Conservation (phyloP, 2,329 filamentous ascomycete species). For the Scytalidium sp. region DNA sequence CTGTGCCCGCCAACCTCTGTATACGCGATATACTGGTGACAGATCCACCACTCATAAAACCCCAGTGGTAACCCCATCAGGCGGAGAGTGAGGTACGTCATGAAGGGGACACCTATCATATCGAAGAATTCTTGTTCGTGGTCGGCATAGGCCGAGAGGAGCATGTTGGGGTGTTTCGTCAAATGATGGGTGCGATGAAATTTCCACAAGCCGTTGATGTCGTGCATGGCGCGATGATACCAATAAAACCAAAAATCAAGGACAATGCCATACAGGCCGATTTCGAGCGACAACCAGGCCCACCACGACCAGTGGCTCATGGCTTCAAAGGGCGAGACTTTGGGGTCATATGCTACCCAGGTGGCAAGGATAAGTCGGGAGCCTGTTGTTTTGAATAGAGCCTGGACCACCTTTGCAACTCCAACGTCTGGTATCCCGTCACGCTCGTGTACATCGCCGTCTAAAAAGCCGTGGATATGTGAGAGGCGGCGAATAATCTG, state of each 20-base stretch:
- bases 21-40: conserved; percentile 40
- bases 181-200: conserved; percentile 30
- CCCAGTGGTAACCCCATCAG: conserved; percentile 36
- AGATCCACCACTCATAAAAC: conserved; percentile 46
- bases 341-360: conserved; percentile 27
- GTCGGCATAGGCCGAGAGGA: conserved; percentile 30
- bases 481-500: conserved; percentile 27
- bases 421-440: conserved; percentile 32
- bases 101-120: conserved; percentile 25
- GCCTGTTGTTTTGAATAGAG: conserved; percentile 18
- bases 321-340: conserved; percentile 6
- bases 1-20: conserved; percentile 36
- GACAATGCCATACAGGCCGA: conserved; percentile 27
- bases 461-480: conserved; percentile 28
- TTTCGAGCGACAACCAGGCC: conserved; percentile 24
- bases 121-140: conserved; percentile 27
- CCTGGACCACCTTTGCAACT: conserved; percentile 19
- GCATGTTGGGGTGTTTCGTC: conserved; percentile 28
- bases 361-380: conserved; percentile 20
- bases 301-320: conserved; percentile 17
- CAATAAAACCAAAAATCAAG: conserved; percentile 30
- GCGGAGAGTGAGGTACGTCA: conserved; percentile 23
- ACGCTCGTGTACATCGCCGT: conserved; percentile 31
- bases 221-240: conserved; percentile 29
- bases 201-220: conserved; percentile 24